A percentile compares a stretch with the other conserved stretches of the same genome.
Evolutionary conservation across 352 stramenopile species (phyloP).

Genomic region (Phytophthora crassamura): DNA sequence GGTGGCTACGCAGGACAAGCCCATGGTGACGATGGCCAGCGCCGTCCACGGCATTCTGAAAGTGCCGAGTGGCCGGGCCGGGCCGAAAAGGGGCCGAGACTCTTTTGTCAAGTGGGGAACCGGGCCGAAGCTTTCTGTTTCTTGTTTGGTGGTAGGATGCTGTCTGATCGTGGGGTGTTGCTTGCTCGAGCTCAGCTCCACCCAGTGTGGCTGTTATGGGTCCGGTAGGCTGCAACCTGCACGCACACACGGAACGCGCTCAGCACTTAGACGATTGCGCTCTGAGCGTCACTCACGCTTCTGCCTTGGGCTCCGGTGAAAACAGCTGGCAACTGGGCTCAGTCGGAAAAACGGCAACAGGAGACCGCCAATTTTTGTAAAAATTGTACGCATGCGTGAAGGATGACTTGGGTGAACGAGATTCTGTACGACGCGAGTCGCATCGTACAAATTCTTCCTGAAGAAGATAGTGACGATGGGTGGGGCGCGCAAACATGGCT

Average conservation of each 20-base stretch:
- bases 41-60: constrained; percentile 37
- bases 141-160: constrained; percentile 27
- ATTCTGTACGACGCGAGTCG: too few relatives aligned
- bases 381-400: too few relatives aligned
- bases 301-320: background rate
- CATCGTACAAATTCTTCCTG: too few relatives aligned
- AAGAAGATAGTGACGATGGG: too few relatives aligned
- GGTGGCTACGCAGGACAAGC: constrained; percentile 44
- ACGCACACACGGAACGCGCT: too few relatives aligned
- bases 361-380: too few relatives aligned
- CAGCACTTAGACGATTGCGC: background rate
- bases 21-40: constrained; percentile 37
- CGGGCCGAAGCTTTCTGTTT: constrained; percentile 20
- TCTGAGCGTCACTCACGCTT: constrained; percentile 9
- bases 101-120: constrained; percentile 17
- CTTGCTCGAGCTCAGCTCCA: background rate
- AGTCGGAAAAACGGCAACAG: too few relatives aligned
- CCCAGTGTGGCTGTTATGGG: too few relatives aligned
- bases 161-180: constrained; percentile 1
- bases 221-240: too few relatives aligned
- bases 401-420: too few relatives aligned
- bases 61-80: background rate
- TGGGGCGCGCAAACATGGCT: constrained; percentile 12
- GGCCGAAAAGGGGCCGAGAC: constrained; percentile 8
- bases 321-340: too few relatives aligned